phyloP scores from a whole-genome alignment of 2,329 filamentous ascomycete species.

The Phaeophleospora eucalypticola region DNA sequence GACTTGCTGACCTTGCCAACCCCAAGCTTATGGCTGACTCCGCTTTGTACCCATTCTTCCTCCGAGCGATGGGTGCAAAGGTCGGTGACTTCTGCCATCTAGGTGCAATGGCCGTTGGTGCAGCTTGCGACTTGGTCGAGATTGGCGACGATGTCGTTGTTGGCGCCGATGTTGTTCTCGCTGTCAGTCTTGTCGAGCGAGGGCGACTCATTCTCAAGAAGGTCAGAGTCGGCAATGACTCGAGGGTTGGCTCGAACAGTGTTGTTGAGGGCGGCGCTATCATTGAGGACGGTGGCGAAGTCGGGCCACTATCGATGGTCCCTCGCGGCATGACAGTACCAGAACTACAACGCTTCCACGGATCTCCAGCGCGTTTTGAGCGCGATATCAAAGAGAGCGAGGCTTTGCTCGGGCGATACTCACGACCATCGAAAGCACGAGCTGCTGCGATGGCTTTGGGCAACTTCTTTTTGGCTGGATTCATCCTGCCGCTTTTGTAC shows the following conservation, averaged over 20 bases:
- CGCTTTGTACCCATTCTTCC: slow-evolving; percentile 17
- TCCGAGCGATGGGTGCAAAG: slow-evolving; percentile 22
- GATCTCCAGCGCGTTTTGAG: slow-evolving; percentile 22
- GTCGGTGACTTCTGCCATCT: slow-evolving; percentile 23
- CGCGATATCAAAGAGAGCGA: slow-evolving; percentile 14
- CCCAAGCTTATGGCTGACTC: slow-evolving; percentile 22
- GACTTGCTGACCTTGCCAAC: slow-evolving; percentile 16
- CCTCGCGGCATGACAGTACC: slow-evolving; percentile 21
- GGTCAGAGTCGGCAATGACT: slow-evolving; percentile 18
- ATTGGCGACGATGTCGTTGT: slow-evolving; percentile 26
- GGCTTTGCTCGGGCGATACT: slow-evolving; percentile 4
- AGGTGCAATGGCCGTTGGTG: slow-evolving; percentile 19
- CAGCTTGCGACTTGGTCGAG: slow-evolving; percentile 22
- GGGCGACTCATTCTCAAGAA: slow-evolving; percentile 23
- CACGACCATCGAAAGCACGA: slow-evolving; percentile 18
- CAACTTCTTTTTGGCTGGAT: slow-evolving; percentile 13
- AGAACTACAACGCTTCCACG: slow-evolving; percentile 20
- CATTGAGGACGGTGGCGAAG: slow-evolving; percentile 22
- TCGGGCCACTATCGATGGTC: slow-evolving; percentile 22
- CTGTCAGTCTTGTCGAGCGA: slow-evolving; percentile 21
- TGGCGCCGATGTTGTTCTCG: slow-evolving; percentile 20
- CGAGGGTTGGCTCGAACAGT: slow-evolving; percentile 20
- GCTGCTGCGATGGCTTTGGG: slow-evolving; percentile 12
- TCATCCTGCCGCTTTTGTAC: slow-evolving; percentile 19
- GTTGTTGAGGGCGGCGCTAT: slow-evolving; percentile 23